phyloP scores from a whole-genome alignment of 208 protist species.

The Leishmania major region DNA sequence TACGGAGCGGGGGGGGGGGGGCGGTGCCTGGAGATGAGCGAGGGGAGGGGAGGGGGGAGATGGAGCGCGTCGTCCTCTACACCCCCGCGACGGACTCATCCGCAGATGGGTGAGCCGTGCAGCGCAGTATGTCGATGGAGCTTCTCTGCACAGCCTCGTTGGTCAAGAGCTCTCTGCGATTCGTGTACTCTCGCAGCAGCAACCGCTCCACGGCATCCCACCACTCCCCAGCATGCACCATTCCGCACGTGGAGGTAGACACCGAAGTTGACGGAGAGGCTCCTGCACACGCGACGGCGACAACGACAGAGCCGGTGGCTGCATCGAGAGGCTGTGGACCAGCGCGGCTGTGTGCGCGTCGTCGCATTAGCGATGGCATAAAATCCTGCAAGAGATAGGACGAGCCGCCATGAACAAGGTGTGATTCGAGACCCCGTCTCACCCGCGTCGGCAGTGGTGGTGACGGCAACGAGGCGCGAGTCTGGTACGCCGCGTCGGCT shows the following conservation, averaged over 20 bases:
- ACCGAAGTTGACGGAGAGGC: neutral
- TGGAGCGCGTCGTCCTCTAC: neutral
- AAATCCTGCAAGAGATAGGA: conserved; percentile 9
- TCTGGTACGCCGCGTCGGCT: neutral
- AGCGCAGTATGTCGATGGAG: conserved; percentile 24
- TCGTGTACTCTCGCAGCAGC: conserved; percentile 48
- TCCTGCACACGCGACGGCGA: neutral
- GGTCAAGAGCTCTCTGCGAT: conserved; percentile 24
- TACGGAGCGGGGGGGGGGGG: neutral
- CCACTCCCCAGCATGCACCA: conserved; percentile 9
- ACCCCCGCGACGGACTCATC: neutral
- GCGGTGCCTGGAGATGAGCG: too few relatives aligned
- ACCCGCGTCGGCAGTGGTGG: neutral
- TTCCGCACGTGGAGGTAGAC: neutral
- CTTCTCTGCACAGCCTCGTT: conserved; percentile 27
- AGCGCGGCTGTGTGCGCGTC: neutral
- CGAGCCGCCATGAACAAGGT: neutral
- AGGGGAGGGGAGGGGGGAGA: neutral
- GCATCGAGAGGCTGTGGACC: neutral
- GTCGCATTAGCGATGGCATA: neutral
- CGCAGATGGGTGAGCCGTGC: neutral
- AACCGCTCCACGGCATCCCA: conserved; percentile 57
- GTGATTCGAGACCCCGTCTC: neutral
- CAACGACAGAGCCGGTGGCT: neutral
- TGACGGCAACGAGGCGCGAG: neutral